phyloP scores from a whole-genome alignment of 495 filamentous ascomycete species.

The Neurospora discreta region DNA sequence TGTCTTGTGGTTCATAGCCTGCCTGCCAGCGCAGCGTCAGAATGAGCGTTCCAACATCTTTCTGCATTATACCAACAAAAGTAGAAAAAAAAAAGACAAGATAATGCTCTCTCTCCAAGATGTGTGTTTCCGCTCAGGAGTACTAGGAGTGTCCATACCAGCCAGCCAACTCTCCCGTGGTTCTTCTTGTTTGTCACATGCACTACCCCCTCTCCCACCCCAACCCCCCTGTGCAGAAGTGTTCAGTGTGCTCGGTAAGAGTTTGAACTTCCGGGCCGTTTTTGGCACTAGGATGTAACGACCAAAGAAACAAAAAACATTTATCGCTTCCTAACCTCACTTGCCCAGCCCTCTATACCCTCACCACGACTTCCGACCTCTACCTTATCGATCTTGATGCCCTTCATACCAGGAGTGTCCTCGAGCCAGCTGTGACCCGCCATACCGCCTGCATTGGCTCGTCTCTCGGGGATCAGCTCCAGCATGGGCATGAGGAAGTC shows the following conservation, averaged over 20 bases:
- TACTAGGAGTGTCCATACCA: neutral
- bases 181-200: neutral
- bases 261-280: neutral
- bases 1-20: neutral
- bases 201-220: neutral
- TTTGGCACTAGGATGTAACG: neutral
- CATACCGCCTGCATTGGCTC: slow-evolving; percentile 97
- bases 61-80: neutral
- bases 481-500: slow-evolving; percentile 92
- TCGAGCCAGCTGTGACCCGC: slow-evolving; percentile 68
- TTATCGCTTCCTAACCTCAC: slow-evolving; percentile 78
- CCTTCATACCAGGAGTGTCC: slow-evolving; percentile 78
- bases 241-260: neutral
- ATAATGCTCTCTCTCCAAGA: neutral
- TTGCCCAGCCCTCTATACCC: slow-evolving; percentile 92
- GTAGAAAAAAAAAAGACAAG: neutral
- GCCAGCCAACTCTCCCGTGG: neutral
- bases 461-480: slow-evolving; percentile 70
- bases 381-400: slow-evolving; percentile 56
- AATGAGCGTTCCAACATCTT: neutral
- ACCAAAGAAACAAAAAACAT: neutral
- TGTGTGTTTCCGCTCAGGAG: neutral
- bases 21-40: neutral
- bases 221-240: neutral
- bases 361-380: slow-evolving; percentile 74